Conservation (phyloP, 73 alveolate species). For the Paraurostyla sp. region DNA sequence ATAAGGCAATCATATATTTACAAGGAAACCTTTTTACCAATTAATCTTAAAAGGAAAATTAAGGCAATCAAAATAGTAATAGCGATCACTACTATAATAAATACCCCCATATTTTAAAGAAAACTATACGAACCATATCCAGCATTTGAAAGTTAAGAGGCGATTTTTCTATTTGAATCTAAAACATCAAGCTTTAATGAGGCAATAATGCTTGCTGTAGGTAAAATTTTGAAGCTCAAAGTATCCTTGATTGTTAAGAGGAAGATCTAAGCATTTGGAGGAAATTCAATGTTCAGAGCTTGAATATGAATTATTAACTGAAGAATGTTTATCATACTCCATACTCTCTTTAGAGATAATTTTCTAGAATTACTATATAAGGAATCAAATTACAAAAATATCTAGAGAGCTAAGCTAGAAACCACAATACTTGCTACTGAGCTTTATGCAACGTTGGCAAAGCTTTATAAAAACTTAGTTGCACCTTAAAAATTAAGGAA, state of each 20-base stretch:
- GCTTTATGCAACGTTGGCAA: not conserved
- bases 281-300: not conserved
- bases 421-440: slow-evolving; percentile 17
- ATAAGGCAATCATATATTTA: no score
- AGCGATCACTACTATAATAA: not conserved
- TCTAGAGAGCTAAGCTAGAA: not conserved
- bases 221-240: not conserved
- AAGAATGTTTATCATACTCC: slow-evolving; percentile 40
- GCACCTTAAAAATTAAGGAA: not conserved
- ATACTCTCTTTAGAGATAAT: not conserved
- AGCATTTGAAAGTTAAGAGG: not conserved
- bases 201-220: not conserved
- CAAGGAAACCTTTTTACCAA: not conserved
- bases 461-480: not conserved
- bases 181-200: not conserved
- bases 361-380: not conserved
- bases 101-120: slow-evolving; percentile 16
- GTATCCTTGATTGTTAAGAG: not conserved
- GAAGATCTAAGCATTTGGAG: slow-evolving; percentile 1
- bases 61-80: not conserved
- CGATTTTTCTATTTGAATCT: not conserved
- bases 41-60: not conserved
- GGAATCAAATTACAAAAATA: not conserved
- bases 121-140: slow-evolving; percentile 34
- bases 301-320: slow-evolving; percentile 27